These are phyloP conservation scores for Mycena vulgaris DNA, from an alignment of 768 basidiomycete genomes.

Conservation along the genomic window DNA sequence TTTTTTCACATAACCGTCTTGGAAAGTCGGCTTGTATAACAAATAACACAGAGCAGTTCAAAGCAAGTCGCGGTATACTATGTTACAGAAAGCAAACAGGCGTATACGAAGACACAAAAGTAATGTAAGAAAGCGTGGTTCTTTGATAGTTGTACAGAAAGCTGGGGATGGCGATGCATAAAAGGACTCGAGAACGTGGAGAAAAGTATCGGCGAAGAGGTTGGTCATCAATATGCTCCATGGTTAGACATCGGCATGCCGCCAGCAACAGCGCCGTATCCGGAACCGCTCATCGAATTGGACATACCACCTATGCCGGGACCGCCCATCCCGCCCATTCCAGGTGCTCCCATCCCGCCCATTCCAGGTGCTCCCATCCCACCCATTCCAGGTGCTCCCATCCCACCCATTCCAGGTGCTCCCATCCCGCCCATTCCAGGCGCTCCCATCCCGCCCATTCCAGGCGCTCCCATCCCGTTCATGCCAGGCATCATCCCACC, in stretches of 20 bases:
- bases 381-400: not conserved
- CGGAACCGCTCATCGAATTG: conserved; percentile 3
- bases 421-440: not conserved
- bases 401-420: no score
- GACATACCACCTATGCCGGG: not conserved
- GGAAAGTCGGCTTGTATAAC: not conserved
- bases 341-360: not conserved
- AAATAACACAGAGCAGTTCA: not conserved
- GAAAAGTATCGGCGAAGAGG: not conserved
- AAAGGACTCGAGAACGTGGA: not conserved
- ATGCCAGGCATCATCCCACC: conserved; percentile 21
- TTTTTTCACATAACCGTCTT: not conserved
- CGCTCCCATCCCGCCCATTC: not conserved
- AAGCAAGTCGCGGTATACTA: not conserved
- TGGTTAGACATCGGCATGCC: conserved; percentile 35
- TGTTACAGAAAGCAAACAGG: conserved; percentile 7
- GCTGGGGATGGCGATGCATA: not conserved
- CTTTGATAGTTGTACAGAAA: conserved; percentile 17
- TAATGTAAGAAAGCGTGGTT: conserved; percentile 10
- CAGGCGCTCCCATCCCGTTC: conserved; percentile 1
- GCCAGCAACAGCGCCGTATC: conserved; percentile 31
- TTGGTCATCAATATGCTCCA: conserved; percentile 28
- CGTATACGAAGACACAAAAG: not conserved
- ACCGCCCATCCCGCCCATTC: not conserved
- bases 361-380: not conserved